Percentiles rank a stretch among this genome's conserved stretches.
Conservation (phyloP, 2,329 filamentous ascomycete genomes). For the Microdochium nivale region DNA sequence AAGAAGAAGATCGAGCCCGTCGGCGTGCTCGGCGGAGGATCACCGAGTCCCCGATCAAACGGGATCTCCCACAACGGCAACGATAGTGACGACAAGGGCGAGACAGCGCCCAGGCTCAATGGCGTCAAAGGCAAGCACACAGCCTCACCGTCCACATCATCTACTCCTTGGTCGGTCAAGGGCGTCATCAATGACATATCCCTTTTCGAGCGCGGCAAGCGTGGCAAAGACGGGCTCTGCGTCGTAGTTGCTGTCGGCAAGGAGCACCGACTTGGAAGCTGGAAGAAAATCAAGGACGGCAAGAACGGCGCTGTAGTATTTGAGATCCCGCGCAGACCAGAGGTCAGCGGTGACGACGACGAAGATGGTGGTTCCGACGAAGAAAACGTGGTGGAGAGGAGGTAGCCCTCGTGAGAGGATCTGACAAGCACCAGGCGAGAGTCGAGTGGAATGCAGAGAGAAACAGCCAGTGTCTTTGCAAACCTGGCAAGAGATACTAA, state of each 20-base stretch:
- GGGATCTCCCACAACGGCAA: constrained; percentile 9
- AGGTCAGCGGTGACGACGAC: constrained; percentile 24
- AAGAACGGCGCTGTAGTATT: constrained; percentile 85
- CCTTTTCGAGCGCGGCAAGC: constrained; percentile 75
- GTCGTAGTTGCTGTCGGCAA: constrained; percentile 81
- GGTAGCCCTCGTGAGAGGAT: background rate
- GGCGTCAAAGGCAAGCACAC: constrained; percentile 6
- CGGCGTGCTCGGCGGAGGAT: constrained; percentile 50
- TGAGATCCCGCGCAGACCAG: constrained; percentile 51
- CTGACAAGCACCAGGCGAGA: too few relatives aligned
- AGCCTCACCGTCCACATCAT: background rate
- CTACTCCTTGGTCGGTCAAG: constrained; percentile 33
- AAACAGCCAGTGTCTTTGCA: too few relatives aligned
- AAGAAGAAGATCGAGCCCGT: constrained; percentile 68
- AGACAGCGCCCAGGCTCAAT: constrained; percentile 9
- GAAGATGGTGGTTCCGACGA: constrained; percentile 7
- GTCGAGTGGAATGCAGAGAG: too few relatives aligned
- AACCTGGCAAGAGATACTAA: too few relatives aligned
- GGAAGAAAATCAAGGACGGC: constrained; percentile 56
- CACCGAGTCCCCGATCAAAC: constrained; percentile 9
- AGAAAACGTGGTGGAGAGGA: background rate
- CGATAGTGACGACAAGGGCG: constrained; percentile 5
- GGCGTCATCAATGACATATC: constrained; percentile 86
- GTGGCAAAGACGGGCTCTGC: constrained; percentile 68
- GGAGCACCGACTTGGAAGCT: constrained; percentile 77